Percentiles rank a stretch among this genome's conserved stretches.
phyloP scores from a whole-genome alignment of 805 yeast species.

The Yamadazyma scolyti region DNA sequence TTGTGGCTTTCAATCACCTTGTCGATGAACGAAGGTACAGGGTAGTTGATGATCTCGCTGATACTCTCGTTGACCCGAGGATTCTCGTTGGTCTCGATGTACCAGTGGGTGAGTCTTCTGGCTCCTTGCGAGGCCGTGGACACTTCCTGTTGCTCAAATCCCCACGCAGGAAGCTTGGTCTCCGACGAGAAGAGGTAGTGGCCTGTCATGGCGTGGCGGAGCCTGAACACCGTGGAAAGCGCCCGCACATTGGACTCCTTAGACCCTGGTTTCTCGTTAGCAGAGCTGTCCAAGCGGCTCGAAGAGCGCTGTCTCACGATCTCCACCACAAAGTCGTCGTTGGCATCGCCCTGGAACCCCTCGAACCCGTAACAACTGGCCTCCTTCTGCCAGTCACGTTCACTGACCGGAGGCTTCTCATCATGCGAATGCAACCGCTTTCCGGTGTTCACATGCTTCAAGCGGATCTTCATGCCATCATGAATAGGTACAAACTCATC shows the following conservation, averaged over 20 bases:
- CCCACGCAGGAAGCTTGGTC: slow-evolving; percentile 78
- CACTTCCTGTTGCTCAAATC: slow-evolving; percentile 80
- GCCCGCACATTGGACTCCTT: slow-evolving; percentile 61
- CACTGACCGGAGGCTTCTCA: slow-evolving; percentile 73
- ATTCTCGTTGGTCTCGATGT: slow-evolving; percentile 67
- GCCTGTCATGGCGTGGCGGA: slow-evolving; percentile 78
- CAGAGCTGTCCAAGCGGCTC: too few relatives aligned
- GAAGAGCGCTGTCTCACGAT: slow-evolving; percentile 55
- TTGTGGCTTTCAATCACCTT: slow-evolving; percentile 65
- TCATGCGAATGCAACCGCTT: slow-evolving; percentile 82
- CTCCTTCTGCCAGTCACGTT: slow-evolving; percentile 82
- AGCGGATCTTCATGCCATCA: slow-evolving; percentile 69
- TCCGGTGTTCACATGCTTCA: slow-evolving; percentile 53
- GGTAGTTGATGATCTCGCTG: slow-evolving; percentile 41
- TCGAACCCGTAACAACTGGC: slow-evolving; percentile 72
- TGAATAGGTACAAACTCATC: slow-evolving; percentile 57
- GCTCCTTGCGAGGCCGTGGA: slow-evolving; percentile 73
- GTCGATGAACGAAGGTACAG: slow-evolving; percentile 47
- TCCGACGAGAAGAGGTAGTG: slow-evolving; percentile 74
- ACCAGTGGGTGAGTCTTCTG: slow-evolving; percentile 61
- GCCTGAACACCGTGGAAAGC: slow-evolving; percentile 64
- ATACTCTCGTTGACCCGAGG: slow-evolving; percentile 33
- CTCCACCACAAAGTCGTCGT: slow-evolving; percentile 78
- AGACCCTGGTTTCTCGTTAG: slow-evolving; percentile 43
- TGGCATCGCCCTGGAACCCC: slow-evolving; percentile 78